Conservation (phyloP, 2,329 filamentous ascomycete species). For the Penicillium nordicum region DNA sequence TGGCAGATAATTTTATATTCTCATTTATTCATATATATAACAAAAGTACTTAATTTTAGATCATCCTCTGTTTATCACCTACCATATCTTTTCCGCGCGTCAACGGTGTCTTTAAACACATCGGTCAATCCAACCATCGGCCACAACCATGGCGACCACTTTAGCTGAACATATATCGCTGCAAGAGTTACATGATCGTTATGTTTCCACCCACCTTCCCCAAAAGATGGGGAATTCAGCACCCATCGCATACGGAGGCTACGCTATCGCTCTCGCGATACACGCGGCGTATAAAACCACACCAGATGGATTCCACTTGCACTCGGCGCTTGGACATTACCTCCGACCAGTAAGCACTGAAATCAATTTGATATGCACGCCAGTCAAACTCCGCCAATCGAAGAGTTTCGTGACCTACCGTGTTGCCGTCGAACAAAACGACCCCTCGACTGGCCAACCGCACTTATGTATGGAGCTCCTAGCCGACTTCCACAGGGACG, state of each 20-base stretch:
- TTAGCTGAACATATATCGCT: background rate
- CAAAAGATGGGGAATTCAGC: background rate
- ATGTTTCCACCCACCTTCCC: background rate
- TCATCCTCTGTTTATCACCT: too few relatives aligned
- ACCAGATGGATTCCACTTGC: background rate
- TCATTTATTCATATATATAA: too few relatives aligned
- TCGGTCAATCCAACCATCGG: background rate
- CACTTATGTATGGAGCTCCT: background rate
- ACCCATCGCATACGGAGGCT: background rate
- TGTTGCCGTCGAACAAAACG: background rate
- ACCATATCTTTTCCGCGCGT: too few relatives aligned
- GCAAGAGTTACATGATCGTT: background rate
- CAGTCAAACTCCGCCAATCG: background rate
- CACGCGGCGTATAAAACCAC: background rate
- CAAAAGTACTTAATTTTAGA: too few relatives aligned
- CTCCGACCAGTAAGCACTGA: background rate
- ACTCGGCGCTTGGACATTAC: background rate
- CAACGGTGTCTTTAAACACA: background rate
- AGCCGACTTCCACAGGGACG: background rate
- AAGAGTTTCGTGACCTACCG: background rate
- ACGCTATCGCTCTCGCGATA: background rate
- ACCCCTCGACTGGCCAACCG: background rate
- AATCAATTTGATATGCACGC: background rate
- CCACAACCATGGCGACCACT: background rate
- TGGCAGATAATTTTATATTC: too few relatives aligned